phyloP scores from a whole-genome alignment of 306 rosid genomes.

The Dryas octopetala region DNA sequence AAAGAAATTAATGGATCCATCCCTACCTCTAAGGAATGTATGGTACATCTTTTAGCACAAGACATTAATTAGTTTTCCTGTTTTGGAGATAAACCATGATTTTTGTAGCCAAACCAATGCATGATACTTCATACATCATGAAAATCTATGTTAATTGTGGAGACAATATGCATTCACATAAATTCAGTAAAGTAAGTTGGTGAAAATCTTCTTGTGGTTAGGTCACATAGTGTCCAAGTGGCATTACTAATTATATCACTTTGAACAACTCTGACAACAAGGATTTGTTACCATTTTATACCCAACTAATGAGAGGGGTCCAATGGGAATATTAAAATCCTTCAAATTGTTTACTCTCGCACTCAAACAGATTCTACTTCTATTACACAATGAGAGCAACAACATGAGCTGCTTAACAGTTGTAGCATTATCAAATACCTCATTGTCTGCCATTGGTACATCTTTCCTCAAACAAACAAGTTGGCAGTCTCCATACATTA shows the following conservation, averaged over 20 bases:
- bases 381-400: constrained; percentile 41
- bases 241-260: constrained; percentile 26
- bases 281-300: constrained; percentile 35
- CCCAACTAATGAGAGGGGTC: constrained; percentile 32
- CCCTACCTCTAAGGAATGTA: no score
- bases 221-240: constrained; percentile 10
- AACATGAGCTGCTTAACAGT: constrained; percentile 47
- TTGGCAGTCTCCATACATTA: constrained; percentile 67
- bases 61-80: no score
- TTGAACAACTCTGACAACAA: constrained; percentile 35
- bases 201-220: constrained; percentile 2
- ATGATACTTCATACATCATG: background rate
- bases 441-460: constrained; percentile 75
- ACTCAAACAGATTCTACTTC: constrained; percentile 33
- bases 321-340: constrained; percentile 26
- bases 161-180: background rate
- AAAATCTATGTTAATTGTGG: background rate
- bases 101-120: no score
- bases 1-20: background rate
- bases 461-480: constrained; percentile 62
- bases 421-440: constrained; percentile 47
- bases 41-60: no score
- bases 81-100: no score
- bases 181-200: background rate
- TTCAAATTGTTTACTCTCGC: constrained; percentile 33